Evolutionary conservation across 2,329 filamentous ascomycete species (phyloP), one percentile per base, ranked within the genome.

Genomic region (Chrysoporthe cubensis): DNA sequence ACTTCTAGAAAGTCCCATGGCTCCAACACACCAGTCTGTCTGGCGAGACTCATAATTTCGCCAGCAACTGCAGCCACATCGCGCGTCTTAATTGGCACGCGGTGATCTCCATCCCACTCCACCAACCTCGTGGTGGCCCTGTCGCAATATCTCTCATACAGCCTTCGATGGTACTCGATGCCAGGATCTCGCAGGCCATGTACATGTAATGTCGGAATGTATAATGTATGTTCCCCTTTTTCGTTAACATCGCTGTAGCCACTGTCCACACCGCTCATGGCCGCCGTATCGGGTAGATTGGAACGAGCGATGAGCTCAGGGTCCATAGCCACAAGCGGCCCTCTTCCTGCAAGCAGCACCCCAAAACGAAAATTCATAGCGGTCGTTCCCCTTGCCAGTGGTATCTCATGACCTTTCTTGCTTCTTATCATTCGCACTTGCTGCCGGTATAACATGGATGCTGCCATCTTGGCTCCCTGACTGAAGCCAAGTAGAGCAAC

Each of bases 401-500:
- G 2, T 4, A 54, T 54, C 13, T 32, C 50, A 13, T 16, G 26
- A 7, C 13, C 50, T 34, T 32, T 16, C 3, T 54, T 54, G 13
- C 32, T 54, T 14, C 50, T 54, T 26, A 54, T 32, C 26, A 16
- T 54, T 11, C 50, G 50, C 13, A 34, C 21, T 54, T 54, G 50
- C 21, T 54, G 50, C 50, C 50, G 50, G 26, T 54, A 54, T 16
- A 54, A 21, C 50, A 54, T 54, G 11, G 50, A 54, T n/a, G 50
- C 50, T 16, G 26, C 50, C 50, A 54, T 32, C 21, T 54, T 54
- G 21, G 50, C 50, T 34, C 50, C 50, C 21, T 54, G 50, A 44
- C 59, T 16, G 72, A 54, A 54, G 13, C 50, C 50, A 16, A 54
- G 50, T 26, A 91, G 69, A 0, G 80, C 89, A 7, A 89, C 85